Evolutionary conservation across 768 basidiomycete genomes (phyloP), one percentile per base, ranked within the genome.

Genomic region (Paxillus ammoniavirescens): DNA sequence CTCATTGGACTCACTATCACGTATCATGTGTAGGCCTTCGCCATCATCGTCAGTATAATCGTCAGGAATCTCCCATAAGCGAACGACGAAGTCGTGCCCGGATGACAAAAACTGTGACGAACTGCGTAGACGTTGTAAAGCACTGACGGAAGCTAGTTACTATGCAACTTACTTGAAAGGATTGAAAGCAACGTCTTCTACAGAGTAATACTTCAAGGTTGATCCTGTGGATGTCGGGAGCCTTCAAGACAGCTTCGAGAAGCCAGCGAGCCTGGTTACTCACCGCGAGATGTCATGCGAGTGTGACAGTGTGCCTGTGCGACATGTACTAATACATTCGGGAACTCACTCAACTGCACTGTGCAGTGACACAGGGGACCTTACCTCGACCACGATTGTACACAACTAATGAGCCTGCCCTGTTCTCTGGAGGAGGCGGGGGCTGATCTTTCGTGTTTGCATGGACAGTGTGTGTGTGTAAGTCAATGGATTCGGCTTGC

Each of bases 121-220:
- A 28, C 81, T 82, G 42, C 18, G 4, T 26, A 18, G 42, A 41
- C 21, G 49, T 26, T 52, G 50, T 53, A 18, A 63, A 51, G 55
- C n/a, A 38, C 31, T 9, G 15, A 36, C 21, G 36, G 8, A 23
- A 6, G 37, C 35, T 2, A 46, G 12, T 26, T 17, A 18, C 18
- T 7, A 47, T n/a, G 37, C 5, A 43, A 47, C 71, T 53, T 61
- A 80, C 82, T 75, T 72, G 53, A 52, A 59, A 1, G 82, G 81
- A 60, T 82, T 77, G 52, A 83, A 81, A 18, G 77, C 77, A 37
- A 84, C 71, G 53, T 84, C 82, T 46, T 78, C 76, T 0, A 87
- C 75, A 0, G 79, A 72, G 54, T 82, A 84, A 55, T 83, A 72
- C 56, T 81, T 82, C 15, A 49, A 67, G 8, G 54, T 52, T 35